Evolutionary conservation across 441 rosid genomes (phyloP), one percentile per base, ranked within the genome.

Genomic region (Populus tomentosa): DNA sequence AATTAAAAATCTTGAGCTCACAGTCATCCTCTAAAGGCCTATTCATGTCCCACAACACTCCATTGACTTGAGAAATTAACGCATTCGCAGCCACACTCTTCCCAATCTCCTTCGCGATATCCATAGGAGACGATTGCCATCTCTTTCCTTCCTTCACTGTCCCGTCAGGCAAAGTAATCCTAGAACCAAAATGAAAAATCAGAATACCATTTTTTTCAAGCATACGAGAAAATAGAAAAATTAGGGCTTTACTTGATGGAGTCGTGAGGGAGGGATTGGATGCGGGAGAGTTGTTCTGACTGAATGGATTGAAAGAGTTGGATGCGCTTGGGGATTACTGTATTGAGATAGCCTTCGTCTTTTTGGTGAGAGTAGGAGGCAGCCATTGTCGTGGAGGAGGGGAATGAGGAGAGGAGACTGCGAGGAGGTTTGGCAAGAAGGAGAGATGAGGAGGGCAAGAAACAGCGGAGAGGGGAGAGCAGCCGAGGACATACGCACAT

Each of bases 41-140:
- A 8, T 62, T 89, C 98, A 96, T 87, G 80, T 96, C 98, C 98
- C 99, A 96, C 5, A 93, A 82, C 42, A 82, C 87, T 33, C 94
- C 95, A 73, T 92, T 75, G 69, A 94, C 99, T 71, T 83, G 84
- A 20, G 98, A 86, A 81, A 97, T 97, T 79, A 97, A 71, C 0
- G 98, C 95, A 70, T 93, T 91, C 7, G 85, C 75, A 0, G 95
- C 98, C 79, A 91, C 73, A 79, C 89, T 88, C 87, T 91, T 93
- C 0, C 95, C 87, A 69, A 94, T 90, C 85, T 79, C 89, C 70
- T 24, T 86, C 0, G 97, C 98, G 50, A 97, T 76, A 7, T 94
- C 97, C 88, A 90, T 78, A 1, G 98, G 99, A n/a, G 95, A 78
- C 10, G 98, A 83, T 69, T 77, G 81, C 98, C 97, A 94, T 56